These are phyloP conservation scores for Lepidium africanum DNA, from an alignment of 345 rosid genomes.

Conservation along the genomic window DNA sequence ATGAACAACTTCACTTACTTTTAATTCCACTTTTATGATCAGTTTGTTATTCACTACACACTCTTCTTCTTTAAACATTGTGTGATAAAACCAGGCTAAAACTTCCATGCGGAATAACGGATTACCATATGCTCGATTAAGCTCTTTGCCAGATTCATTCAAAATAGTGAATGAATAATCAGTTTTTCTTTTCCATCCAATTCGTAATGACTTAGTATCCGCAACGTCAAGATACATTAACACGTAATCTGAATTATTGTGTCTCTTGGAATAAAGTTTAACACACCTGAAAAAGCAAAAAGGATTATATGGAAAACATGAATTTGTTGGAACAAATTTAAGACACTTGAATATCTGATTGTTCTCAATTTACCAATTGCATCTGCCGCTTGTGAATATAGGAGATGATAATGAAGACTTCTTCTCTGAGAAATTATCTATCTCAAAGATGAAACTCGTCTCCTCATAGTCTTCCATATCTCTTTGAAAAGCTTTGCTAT, in stretches of 20 bases:
- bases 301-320: background rate
- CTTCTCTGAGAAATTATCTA: constrained; percentile 9
- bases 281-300: background rate
- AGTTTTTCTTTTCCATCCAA: background rate
- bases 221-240: background rate
- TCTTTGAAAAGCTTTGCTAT: too few relatives aligned
- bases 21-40: too few relatives aligned
- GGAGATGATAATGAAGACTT: background rate
- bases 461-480: too few relatives aligned
- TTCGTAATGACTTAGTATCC: background rate
- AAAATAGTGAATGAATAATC: background rate
- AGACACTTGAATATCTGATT: background rate
- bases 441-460: background rate
- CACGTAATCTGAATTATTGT: background rate
- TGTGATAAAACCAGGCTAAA: too few relatives aligned
- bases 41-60: too few relatives aligned
- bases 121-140: background rate
- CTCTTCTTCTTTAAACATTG: too few relatives aligned
- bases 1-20: too few relatives aligned
- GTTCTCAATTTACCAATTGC: constrained; percentile 1
- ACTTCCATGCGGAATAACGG: too few relatives aligned
- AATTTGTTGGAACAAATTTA: background rate
- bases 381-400: background rate
- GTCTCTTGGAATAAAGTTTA: background rate
- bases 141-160: constrained; percentile 7